Evolutionary conservation across 495 filamentous ascomycete genomes (phyloP), one percentile per base, ranked within the genome.

Genomic region (Aspergillus olivimuriae): DNA sequence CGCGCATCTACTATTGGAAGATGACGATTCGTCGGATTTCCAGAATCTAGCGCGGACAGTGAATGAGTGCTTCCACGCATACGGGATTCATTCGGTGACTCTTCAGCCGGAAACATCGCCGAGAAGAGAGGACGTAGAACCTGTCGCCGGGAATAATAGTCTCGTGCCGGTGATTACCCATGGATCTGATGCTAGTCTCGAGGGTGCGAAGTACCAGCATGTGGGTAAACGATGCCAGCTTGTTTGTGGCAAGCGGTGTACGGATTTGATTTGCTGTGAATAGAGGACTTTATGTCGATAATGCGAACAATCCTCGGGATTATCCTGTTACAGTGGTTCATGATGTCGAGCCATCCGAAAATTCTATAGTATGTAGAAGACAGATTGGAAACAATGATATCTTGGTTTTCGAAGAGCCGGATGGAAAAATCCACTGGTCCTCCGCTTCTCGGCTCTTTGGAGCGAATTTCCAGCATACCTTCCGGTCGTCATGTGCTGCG

Each of bases 51-150:
- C 62, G 2, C 59, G 63, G 39, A 61, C 53, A 1, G 57, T 72
- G 16, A 55, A 49, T 11, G 69, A 74, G 34, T 73, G 69, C 45
- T 61, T 74, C 22, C 66, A 70, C 55, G 60, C 57, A 1, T 74
- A 72, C 49, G 71, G 71, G 0, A 58, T 74, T 31, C 68, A 74
- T 47, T 66, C 61, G 4, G 56, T 46, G 16, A 74, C 70, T 1
- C 28, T 74, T 30, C 69, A 74, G 46, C 70, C 70, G n/a, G 68
- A 72, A 41, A 76, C 66, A 11, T 17, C n/a, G 33, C 19, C 33
- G n/a, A 18, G n/a, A 1, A 34, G 19, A 14, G 33, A 18, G 1
- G 16, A 16, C 33, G 19, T 34, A 7, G 33, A 14, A 5, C 16
- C 14, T 15, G 11, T 26, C 6, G n/a, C 35, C 19, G 16, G 39